phyloP scores from a whole-genome alignment of 129 eudicot genomes.

The Pulicaria dysenterica region DNA sequence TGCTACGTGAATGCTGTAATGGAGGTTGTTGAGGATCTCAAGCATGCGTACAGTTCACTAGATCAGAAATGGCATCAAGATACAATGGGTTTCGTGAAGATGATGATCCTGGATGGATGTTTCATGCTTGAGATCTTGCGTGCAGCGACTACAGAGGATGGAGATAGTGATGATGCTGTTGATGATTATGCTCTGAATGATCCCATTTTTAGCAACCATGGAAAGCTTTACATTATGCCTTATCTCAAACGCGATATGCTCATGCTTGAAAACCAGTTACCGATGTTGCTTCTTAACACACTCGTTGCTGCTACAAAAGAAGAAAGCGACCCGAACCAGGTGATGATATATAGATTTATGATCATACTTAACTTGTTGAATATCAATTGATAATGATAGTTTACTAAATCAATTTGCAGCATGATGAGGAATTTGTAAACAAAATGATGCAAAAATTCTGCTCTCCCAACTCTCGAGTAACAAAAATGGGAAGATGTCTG shows the following conservation, averaged over 20 bases:
- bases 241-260: constrained; percentile 71
- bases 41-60: constrained; percentile 45
- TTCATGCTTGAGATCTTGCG: constrained; percentile 63
- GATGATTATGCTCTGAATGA: constrained; percentile 65
- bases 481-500: constrained; percentile 42
- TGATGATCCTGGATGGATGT: constrained; percentile 65
- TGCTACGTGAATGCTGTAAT: constrained; percentile 31
- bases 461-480: constrained; percentile 30
- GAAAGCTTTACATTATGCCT: constrained; percentile 53
- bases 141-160: constrained; percentile 21
- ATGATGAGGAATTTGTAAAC: constrained; percentile 41
- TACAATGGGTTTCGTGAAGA: constrained; percentile 31
- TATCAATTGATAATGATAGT: neutral
- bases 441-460: constrained; percentile 52
- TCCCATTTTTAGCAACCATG: constrained; percentile 65
- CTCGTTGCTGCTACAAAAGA: constrained; percentile 43
- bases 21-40: constrained; percentile 42
- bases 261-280: constrained; percentile 72
- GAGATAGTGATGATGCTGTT: constrained; percentile 3
- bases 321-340: constrained; percentile 19
- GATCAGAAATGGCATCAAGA: constrained; percentile 42
- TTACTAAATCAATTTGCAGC: constrained; percentile 28
- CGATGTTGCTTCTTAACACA: constrained; percentile 52
- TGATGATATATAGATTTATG: neutral
- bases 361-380: neutral